Conservation (phyloP, 371 early-diverging fungal species). For the Mucor plumbeus region DNA sequence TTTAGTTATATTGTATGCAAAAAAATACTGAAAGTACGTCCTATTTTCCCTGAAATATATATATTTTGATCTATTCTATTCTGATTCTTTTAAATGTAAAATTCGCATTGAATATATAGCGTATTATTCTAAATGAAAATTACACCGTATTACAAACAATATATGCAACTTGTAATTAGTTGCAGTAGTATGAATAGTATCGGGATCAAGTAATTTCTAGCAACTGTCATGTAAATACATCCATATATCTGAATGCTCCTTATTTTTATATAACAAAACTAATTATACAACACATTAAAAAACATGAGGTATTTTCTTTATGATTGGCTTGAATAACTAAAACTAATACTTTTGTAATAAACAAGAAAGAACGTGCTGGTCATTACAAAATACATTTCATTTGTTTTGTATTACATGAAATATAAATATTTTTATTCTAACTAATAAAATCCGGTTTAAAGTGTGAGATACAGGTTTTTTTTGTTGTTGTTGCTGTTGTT, state of each 20-base stretch:
- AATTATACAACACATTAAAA: background rate
- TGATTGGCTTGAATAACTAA: background rate
- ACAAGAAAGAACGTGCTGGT: background rate
- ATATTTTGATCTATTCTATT: too few relatives aligned
- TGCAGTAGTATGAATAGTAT: background rate
- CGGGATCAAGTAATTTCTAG: background rate
- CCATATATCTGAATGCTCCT: background rate
- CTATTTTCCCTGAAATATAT: too few relatives aligned
- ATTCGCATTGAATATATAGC: too few relatives aligned
- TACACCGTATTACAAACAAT: background rate
- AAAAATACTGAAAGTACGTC: too few relatives aligned
- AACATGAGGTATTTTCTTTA: background rate
- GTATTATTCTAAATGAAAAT: too few relatives aligned
- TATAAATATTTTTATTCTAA: too few relatives aligned
- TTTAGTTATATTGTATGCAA: background rate
- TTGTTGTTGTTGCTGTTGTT: background rate
- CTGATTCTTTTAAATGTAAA: too few relatives aligned
- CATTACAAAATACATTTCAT: background rate
- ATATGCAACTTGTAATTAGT: background rate
- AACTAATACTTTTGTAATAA: background rate
- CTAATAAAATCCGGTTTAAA: background rate
- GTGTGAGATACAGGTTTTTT: background rate
- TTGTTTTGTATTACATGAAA: slow-evolving; percentile 1
- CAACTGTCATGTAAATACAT: background rate
- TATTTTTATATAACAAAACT: background rate